phyloP scores from a whole-genome alignment of 1,139 yeast species.

The Pichia sp. region DNA sequence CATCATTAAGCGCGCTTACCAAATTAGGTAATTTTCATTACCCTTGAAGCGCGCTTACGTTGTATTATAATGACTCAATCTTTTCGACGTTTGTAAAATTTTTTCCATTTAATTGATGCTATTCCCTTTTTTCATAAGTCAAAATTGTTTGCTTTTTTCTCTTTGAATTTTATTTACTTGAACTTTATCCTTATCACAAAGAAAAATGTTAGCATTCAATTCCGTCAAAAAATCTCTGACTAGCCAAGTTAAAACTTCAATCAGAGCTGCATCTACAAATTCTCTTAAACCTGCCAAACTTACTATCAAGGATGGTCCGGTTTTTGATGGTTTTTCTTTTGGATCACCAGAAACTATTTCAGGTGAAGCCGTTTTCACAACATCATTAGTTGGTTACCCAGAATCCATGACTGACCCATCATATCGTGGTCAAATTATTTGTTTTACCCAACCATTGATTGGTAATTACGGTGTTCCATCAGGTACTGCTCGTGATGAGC shows the following conservation, averaged over 20 bases:
- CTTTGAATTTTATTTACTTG: too few relatives aligned
- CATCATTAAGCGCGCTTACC: constrained; percentile 14
- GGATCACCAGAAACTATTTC: constrained; percentile 89
- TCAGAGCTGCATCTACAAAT: constrained; percentile 23
- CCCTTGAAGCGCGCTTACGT: constrained; percentile 12
- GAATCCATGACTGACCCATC: constrained; percentile 99
- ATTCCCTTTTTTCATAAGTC: too few relatives aligned
- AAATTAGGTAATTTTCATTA: constrained; percentile 7
- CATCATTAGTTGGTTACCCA: constrained; percentile 95
- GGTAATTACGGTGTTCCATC: constrained; percentile 99
- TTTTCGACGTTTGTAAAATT: background rate
- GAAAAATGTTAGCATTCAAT: constrained; percentile 12
- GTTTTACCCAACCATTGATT: constrained; percentile 93
- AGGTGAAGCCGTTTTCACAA: constrained; percentile 97
- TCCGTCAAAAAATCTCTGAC: constrained; percentile 4
- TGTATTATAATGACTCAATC: background rate
- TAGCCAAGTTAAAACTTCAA: constrained; percentile 1
- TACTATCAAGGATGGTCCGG: constrained; percentile 89
- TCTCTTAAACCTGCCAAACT: constrained; percentile 74
- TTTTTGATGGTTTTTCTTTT: constrained; percentile 85
- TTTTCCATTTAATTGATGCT: background rate
- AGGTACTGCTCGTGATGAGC: constrained; percentile 69
- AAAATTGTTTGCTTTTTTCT: too few relatives aligned
- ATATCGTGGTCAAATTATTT: constrained; percentile 90
- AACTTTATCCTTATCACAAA: too few relatives aligned